These are phyloP conservation scores for Sanguinoderma infundibulare DNA, from an alignment of 1,284 basidiomycete genomes.

Conservation along the genomic window DNA sequence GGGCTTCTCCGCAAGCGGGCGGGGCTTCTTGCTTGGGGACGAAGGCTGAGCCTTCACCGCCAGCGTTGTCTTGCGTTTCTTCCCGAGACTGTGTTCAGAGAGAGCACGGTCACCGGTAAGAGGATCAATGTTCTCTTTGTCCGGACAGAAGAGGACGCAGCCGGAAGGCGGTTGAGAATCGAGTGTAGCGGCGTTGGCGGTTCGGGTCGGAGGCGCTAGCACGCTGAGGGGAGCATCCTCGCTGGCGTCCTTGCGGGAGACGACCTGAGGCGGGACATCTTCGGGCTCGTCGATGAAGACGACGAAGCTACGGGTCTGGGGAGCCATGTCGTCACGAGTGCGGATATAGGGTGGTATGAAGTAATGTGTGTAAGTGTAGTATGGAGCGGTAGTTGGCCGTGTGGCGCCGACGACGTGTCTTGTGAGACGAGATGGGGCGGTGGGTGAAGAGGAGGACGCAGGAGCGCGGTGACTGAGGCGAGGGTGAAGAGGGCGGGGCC, in stretches of 20 bases:
- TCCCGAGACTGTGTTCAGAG: constrained; percentile 40
- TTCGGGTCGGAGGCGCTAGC: constrained; percentile 10
- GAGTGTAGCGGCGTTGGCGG: not conserved
- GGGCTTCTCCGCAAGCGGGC: constrained; percentile 53
- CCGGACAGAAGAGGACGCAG: constrained; percentile 45
- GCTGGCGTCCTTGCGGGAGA: constrained; percentile 2
- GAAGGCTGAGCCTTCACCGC: constrained; percentile 52
- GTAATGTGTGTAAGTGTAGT: constrained; percentile 6
- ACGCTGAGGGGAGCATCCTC: constrained; percentile 7
- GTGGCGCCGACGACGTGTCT: constrained; percentile 7
- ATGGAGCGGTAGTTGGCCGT: constrained; percentile 1
- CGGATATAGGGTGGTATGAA: not conserved
- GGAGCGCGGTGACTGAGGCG: not conserved
- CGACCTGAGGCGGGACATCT: constrained; percentile 4
- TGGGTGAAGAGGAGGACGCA: constrained; percentile 8
- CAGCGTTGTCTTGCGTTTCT: constrained; percentile 70
- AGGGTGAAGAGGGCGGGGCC: not conserved
- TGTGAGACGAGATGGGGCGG: not conserved
- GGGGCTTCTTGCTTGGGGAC: constrained; percentile 50
- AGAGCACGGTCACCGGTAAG: constrained; percentile 64
- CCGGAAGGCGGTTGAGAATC: too few species aligned
- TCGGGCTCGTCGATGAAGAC: constrained; percentile 62
- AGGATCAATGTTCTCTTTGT: constrained; percentile 81
- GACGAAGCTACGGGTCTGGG: constrained; percentile 63
- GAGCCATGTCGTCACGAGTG: constrained; percentile 29